Base-by-base conservation (phyloP, 202 grass and related monocot genomes). In the Schoenoplectus triqueter region DNA sequence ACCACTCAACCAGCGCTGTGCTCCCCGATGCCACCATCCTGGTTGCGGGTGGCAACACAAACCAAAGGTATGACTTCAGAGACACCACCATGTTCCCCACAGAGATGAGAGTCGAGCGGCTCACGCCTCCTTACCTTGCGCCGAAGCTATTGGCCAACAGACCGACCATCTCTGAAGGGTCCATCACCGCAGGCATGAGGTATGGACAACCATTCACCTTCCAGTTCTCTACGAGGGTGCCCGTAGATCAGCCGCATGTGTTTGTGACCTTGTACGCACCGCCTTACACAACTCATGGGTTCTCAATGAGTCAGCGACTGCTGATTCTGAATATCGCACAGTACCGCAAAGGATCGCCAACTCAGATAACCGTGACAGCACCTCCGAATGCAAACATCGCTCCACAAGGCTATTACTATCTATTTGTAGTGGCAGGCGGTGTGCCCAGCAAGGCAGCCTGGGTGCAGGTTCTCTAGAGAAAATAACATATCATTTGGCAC, bases 251-350 rank as follows among this genome's bases (percentile, higher is more conserved):
- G 74, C 45, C 60, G 7, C 85, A 91, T 84, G 88, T 95, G 46
- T 94, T 69, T 88, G 90, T 92, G 78, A 92, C 96, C 64, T 66
- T 98, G 90, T 98, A 98, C 68, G 93, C 96, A 21, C 96, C 93
- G 44, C 96, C 96, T 0, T 98, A 93, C 91, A 98, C 93, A 46
- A 98, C 96, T 69, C 93, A 98, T 70, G 96, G 96, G 0, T 88
- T 80, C 87, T 95, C 93, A 19, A 98, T 98, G 96, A 95, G 91
- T 88, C 96, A 98, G 82, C 84, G 96, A 41, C 44, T 98, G 74
- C 87, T 98, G 31, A 72, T 98, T 47, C 79, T 95, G 5, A 22
- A 41, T 4, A 15, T 89, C 3, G n/a, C 86, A 14, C 7, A 39
- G 14, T 95, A 89, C 81, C 8, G 19, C 18, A 73, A 80, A 8